phyloP scores from a whole-genome alignment of 2,329 filamentous ascomycete species.

The Daldinia sp. region DNA sequence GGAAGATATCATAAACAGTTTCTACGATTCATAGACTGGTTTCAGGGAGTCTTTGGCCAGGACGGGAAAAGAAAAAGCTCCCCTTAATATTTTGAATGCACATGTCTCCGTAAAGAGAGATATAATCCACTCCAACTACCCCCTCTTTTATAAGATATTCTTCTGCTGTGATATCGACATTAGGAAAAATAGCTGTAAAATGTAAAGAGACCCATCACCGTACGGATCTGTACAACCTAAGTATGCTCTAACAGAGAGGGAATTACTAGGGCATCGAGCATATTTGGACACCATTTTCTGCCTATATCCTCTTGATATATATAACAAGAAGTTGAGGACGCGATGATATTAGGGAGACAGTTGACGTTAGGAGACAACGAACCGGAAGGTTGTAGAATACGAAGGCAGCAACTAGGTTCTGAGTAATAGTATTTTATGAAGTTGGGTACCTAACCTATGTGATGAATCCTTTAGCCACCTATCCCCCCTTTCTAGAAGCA shows the following conservation, averaged over 20 bases:
- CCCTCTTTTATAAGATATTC: neutral
- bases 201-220: no score
- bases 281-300: no score
- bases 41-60: constrained; percentile 18
- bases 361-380: neutral
- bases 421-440: constrained; percentile 1
- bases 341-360: neutral
- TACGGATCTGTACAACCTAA: no score
- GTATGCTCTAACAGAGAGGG: no score
- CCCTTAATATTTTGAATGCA: constrained; percentile 18
- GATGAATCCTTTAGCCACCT: constrained; percentile 2
- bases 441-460: constrained; percentile 1
- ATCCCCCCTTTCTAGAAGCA: neutral
- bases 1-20: constrained; percentile 5
- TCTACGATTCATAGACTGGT: constrained; percentile 24
- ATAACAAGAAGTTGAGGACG: neutral
- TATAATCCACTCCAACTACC: constrained; percentile 16
- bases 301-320: neutral
- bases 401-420: neutral
- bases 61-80: constrained; percentile 21
- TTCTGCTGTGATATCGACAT: neutral
- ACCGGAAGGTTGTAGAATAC: neutral
- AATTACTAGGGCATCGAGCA: no score
- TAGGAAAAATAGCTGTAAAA: no score
- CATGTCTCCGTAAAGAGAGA: constrained; percentile 31